Base-by-base conservation (phyloP, 352 stramenopile genomes). In the Globisporangium ultimum region DNA sequence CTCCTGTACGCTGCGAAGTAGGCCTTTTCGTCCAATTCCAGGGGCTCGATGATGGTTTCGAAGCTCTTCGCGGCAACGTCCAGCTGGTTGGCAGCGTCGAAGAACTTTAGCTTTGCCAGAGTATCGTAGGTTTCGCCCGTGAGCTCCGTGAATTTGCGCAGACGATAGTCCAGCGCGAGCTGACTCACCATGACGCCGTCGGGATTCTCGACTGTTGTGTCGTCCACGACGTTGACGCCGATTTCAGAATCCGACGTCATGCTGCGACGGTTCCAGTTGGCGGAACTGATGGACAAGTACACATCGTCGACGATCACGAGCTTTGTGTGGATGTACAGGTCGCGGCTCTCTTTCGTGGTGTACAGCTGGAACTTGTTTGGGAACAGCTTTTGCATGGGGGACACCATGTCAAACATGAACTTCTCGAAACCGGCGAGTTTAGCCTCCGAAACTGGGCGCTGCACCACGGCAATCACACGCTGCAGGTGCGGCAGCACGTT, bases 191-290 rank as follows among this genome's bases (percentile, higher is more conserved):
- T 63, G 36, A 84, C 53, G 15, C 70, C 61, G 20, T 76, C 70
- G 0, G 15, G 32, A 8, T 62, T 53, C 32, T 62, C 22, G 7
- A 68, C 69, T 18, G 3, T 60, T 21, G 70, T 50, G 34, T 52
- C 61, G 45, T 84, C 78, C 21, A 88, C 66, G 32, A 84, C 32
- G 18, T 79, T 79, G 0, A 69, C 75, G 12, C 63, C 71, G 15
- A 83, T 64, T 56, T 87, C 74, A 28, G 66, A 72, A 67, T 84
- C 78, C 8, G 60, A 74, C 5, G 72, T 85, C 72, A 84, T 84
- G 48, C 74, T 79, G 42, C 74, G 71, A 0, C 70, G 61, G 48
- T 88, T 85, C 78, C 74, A 88, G 62, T 88, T 88, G 24, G 68
- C 64, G 12, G 75, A 88, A 10, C 74, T 67, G 13, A 84, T 40